Evolutionary conservation across 1,139 yeast genomes (phyloP).

Genomic region (Hyphopichia burtonii): DNA sequence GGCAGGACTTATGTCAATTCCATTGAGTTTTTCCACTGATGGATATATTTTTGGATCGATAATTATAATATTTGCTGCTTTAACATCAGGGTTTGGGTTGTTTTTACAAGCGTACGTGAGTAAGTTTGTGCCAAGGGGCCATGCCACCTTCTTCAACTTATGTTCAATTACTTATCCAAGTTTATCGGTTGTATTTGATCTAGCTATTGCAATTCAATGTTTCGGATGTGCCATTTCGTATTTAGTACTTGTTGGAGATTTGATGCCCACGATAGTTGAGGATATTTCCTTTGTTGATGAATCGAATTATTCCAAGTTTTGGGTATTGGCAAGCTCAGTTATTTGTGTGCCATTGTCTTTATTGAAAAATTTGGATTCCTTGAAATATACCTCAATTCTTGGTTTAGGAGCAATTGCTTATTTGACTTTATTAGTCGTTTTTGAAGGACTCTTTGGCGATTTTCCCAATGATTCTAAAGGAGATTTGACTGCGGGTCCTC

Average conservation of each 20-base stretch:
- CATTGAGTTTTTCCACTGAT: conserved; percentile 84
- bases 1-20: conserved; percentile 92
- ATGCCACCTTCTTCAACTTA: conserved; percentile 82
- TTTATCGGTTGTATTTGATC: conserved; percentile 78
- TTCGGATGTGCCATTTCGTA: conserved; percentile 49
- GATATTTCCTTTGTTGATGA: conserved; percentile 21
- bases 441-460: conserved; percentile 36
- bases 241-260: conserved; percentile 46
- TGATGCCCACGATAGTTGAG: conserved; percentile 41
- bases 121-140: conserved; percentile 63
- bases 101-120: conserved; percentile 77
- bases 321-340: conserved; percentile 36
- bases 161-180: conserved; percentile 84
- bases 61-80: conserved; percentile 69
- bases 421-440: conserved; percentile 36
- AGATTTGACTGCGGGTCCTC: conserved; percentile 55
- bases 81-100: conserved; percentile 78
- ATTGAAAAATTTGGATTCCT: conserved; percentile 43
- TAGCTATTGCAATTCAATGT: conserved; percentile 86
- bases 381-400: conserved; percentile 43
- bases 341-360: conserved; percentile 44
- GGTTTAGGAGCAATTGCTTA: conserved; percentile 43
- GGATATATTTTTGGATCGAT: conserved; percentile 70
- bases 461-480: conserved; percentile 53
- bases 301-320: conserved; percentile 27